Evolutionary conservation across 805 yeast species (phyloP).

Genomic region (Candida coquimbonensis): DNA sequence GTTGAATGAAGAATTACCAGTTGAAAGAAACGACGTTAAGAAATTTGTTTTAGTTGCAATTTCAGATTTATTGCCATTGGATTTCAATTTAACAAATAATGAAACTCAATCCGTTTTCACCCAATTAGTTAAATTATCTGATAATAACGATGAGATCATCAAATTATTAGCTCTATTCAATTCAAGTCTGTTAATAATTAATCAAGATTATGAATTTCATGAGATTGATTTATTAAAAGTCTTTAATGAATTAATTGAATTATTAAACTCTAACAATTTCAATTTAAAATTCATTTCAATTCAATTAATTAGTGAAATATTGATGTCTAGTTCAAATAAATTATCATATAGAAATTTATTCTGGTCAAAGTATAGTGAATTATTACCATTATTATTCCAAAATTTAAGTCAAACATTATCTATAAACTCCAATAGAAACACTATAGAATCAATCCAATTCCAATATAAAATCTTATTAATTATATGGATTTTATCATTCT

Average conservation of each 20-base stretch:
- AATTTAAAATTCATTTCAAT: conserved; percentile 55
- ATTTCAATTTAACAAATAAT: conserved; percentile 8
- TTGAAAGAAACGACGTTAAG: conserved; percentile 48
- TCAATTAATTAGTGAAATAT: conserved; percentile 58
- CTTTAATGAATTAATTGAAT: conserved; percentile 10
- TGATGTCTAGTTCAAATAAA: conserved; percentile 28
- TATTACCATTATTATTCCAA: conserved; percentile 41
- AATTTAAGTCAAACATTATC: conserved; percentile 31
- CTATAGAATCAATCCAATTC: conserved; percentile 45
- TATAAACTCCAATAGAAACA: conserved; percentile 14
- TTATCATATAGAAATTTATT: conserved; percentile 47
- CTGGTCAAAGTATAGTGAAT: conserved; percentile 36
- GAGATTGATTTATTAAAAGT: conserved; percentile 5
- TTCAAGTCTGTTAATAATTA: conserved; percentile 40
- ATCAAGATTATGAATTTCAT: conserved; percentile 18
- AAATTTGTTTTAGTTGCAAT: conserved; percentile 57
- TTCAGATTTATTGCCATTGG: conserved; percentile 42
- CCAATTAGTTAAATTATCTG: conserved; percentile 46
- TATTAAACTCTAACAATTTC: conserved; percentile 25
- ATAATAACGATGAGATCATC: conserved; percentile 48
- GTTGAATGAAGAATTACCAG: conserved; percentile 46
- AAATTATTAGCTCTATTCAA: conserved; percentile 49
- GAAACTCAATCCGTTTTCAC: not conserved
- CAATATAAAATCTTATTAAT: conserved; percentile 74
- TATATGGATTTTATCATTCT: conserved; percentile 83